phyloP scores from a whole-genome alignment of 140 eudicot species.

The Stevia rebaudiana region DNA sequence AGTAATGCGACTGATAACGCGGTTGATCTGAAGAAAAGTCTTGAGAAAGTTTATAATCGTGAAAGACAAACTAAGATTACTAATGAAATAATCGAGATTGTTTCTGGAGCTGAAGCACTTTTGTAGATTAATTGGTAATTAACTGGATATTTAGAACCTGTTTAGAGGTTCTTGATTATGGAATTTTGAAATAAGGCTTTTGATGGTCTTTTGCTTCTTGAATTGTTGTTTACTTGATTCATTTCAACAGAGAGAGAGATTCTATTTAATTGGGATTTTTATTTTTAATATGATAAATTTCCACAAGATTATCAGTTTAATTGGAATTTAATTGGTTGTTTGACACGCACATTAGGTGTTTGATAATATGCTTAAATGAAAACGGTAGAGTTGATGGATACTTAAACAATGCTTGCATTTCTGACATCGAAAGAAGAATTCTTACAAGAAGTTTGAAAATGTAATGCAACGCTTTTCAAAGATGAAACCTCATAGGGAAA shows the following conservation, averaged over 20 bases:
- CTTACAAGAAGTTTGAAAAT: too few species aligned
- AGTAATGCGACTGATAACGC: conserved; percentile 86
- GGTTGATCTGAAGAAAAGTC: conserved; percentile 48
- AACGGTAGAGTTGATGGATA: too few species aligned
- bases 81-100: conserved; percentile 59
- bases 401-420: too few species aligned
- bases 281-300: neutral
- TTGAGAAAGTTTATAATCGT: conserved; percentile 49
- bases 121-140: conserved; percentile 13
- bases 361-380: too few species aligned
- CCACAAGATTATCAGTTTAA: neutral
- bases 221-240: neutral
- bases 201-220: conserved; percentile 4
- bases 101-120: conserved; percentile 62
- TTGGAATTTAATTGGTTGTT: neutral
- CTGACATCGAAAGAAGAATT: too few species aligned
- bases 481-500: too few species aligned
- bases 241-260: neutral
- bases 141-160: neutral
- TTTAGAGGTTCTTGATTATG: neutral
- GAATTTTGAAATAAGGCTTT: conserved; percentile 10
- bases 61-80: conserved; percentile 66
- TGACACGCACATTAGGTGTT: too few species aligned
- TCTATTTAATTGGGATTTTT: too few species aligned
- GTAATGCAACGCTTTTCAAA: too few species aligned